These are phyloP conservation scores for Pterulicium gracile DNA, from an alignment of 1,284 basidiomycete genomes.

Conservation along the genomic window DNA sequence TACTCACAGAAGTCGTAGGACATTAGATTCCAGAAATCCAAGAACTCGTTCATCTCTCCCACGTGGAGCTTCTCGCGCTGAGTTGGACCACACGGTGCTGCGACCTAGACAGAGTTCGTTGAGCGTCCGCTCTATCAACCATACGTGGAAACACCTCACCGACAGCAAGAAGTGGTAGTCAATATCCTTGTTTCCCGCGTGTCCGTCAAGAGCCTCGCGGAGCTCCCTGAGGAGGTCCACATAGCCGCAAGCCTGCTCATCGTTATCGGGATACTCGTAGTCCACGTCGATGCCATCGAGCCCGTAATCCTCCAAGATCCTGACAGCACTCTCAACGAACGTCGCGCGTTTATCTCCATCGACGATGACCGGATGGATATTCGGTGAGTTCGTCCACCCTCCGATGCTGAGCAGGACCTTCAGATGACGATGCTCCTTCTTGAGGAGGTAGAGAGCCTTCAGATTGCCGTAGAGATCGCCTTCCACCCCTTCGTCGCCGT, in stretches of 20 bases:
- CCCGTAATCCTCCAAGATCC: slow-evolving; percentile 73
- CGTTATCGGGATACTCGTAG: slow-evolving; percentile 76
- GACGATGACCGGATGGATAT: slow-evolving; percentile 68
- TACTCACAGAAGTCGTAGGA: slow-evolving; percentile 70
- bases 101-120: slow-evolving; percentile 43
- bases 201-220: slow-evolving; percentile 55
- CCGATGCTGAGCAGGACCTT: slow-evolving; percentile 84
- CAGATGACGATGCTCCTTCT: slow-evolving; percentile 78
- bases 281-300: slow-evolving; percentile 75
- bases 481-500: slow-evolving; percentile 83
- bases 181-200: slow-evolving; percentile 45
- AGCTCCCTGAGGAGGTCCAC: slow-evolving; percentile 65
- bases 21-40: slow-evolving; percentile 99
- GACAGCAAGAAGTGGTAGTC: slow-evolving; percentile 65
- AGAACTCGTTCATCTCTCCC: slow-evolving; percentile 74
- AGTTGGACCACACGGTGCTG: slow-evolving; percentile 86
- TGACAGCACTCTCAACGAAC: slow-evolving; percentile 74
- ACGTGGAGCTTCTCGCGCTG: slow-evolving; percentile 76
- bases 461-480: slow-evolving; percentile 88
- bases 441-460: slow-evolving; percentile 84
- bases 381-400: slow-evolving; percentile 83
- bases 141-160: slow-evolving; percentile 28
- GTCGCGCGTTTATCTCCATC: slow-evolving; percentile 48
- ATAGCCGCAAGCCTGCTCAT: slow-evolving; percentile 64
- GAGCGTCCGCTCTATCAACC: neutral